These are phyloP conservation scores for Picochlorum sp. DNA, from an alignment of 139 green algal species.

Conservation along the genomic window DNA sequence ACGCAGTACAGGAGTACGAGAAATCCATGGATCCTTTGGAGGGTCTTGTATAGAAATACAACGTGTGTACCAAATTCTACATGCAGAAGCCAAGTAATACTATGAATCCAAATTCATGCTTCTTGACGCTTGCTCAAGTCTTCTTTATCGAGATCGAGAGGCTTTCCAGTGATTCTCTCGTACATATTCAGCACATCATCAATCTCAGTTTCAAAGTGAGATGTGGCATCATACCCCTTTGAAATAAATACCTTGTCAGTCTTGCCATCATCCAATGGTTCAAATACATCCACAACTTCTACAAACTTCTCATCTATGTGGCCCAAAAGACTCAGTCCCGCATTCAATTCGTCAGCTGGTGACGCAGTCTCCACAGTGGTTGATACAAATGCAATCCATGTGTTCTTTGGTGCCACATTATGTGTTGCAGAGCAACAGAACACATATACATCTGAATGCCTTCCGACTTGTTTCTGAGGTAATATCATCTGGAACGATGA, in stretches of 20 bases:
- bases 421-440: slow-evolving; percentile 93
- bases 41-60: background rate
- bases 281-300: slow-evolving; percentile 67
- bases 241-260: slow-evolving; percentile 79
- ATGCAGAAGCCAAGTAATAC: background rate
- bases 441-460: slow-evolving; percentile 95
- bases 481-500: slow-evolving; percentile 89
- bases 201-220: slow-evolving; percentile 97
- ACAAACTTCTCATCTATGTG: slow-evolving; percentile 91
- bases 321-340: slow-evolving; percentile 81
- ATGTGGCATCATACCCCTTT: slow-evolving; percentile 93
- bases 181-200: slow-evolving; percentile 95
- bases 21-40: slow-evolving; percentile 31
- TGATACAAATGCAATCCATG: slow-evolving; percentile 96
- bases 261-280: slow-evolving; percentile 64
- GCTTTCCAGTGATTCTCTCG: slow-evolving; percentile 81
- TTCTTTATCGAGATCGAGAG: slow-evolving; percentile 26
- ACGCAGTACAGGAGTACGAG: slow-evolving; percentile 9
- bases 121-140: slow-evolving; percentile 12
- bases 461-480: slow-evolving; percentile 88
- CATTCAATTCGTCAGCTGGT: slow-evolving; percentile 49
- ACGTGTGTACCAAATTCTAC: slow-evolving; percentile 1
- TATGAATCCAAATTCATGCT: background rate
- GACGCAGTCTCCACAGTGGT: slow-evolving; percentile 84
- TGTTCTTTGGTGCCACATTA: slow-evolving; percentile 80